Base-by-base conservation (phyloP, 2,329 filamentous ascomycete species). In the Botrytis elliptica region DNA sequence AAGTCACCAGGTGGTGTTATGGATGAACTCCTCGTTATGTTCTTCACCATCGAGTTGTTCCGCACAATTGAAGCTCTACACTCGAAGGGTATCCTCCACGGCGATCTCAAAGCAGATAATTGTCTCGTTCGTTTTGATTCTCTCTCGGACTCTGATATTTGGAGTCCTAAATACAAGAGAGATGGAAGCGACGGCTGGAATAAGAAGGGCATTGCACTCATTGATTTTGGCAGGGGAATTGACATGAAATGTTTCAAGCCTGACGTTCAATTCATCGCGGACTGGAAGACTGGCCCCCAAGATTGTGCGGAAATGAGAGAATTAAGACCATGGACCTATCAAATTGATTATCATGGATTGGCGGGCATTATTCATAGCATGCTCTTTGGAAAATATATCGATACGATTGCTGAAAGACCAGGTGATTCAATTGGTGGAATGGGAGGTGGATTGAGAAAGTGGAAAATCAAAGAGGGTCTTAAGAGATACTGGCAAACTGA, bases 401-500 rank as follows among this genome's bases (percentile, higher is more conserved):
- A 97, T 81, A 97, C 94, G 0, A 84, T 88, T 70, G 86, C 88
- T 52, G 86, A 78, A 29, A 62, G 66, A 22, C 57, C 63, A 4
- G 74, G 85, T 42, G 87, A 86, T 25, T 87, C 86, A 1, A 83
- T 91, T 2, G 66, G 66, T 42, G 49, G 66, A 3, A 38, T 69
- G 3, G 49, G 88, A 88, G n/a, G 84, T 83, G 2, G 82, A 83
- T 64, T 73, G 12, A 90, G 92, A 80, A 90, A 87, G 66, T 98
- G 97, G 84, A 89, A 88, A 76, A 90, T 98, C 77, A 89, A 92
- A 70, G 95, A 98, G 83, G 89, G 86, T 22, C 84, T 98, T 75
- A 99, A 99, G 85, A 85, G 96, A 63, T 99, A 99, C 83, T 99
- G 96, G 96, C 95, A 98, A 85, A 92, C 91, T 67, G 94, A 97